Conservation (phyloP, 768 basidiomycete species). For the Rhizopogon vinicolor region DNA sequence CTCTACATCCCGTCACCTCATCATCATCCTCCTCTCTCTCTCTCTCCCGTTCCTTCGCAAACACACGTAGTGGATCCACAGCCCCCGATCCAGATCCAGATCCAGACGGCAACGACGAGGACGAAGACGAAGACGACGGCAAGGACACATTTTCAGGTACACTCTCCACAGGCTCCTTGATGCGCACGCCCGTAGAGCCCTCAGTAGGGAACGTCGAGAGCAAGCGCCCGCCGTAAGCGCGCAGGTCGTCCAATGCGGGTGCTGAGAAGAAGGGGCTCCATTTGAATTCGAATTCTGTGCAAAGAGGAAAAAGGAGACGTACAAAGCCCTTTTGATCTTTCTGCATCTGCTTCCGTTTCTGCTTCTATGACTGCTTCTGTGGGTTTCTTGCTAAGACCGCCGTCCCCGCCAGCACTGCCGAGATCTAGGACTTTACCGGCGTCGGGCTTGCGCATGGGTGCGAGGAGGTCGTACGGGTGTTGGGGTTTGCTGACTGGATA, state of each 20-base stretch:
- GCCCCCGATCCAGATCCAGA: neutral
- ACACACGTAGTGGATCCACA: neutral
- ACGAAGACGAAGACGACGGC: neutral
- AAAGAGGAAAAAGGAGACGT: conserved; percentile 4
- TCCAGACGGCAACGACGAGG: conserved; percentile 8
- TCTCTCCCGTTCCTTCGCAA: conserved; percentile 10
- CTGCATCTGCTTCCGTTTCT: too few relatives aligned
- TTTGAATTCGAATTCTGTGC: neutral
- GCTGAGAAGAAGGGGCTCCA: conserved; percentile 8
- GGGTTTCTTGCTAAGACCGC: neutral
- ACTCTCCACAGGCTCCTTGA: conserved; percentile 22
- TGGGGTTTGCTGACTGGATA: conserved; percentile 47
- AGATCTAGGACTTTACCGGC: neutral
- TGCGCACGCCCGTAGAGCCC: conserved; percentile 16
- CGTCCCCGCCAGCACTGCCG: neutral
- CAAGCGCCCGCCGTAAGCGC: conserved; percentile 47
- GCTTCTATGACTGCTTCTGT: neutral
- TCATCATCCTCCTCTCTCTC: conserved; percentile 41
- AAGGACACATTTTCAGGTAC: conserved; percentile 12
- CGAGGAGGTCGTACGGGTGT: conserved; percentile 76
- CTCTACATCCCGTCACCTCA: conserved; percentile 54
- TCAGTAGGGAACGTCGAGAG: conserved; percentile 41
- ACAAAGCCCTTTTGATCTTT: conserved; percentile 6
- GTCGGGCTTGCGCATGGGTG: conserved; percentile 53
- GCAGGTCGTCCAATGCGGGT: conserved; percentile 34